These are phyloP conservation scores for Psidium friedrichsthalianum DNA, from an alignment of 345 rosid genomes.

Conservation along the genomic window DNA sequence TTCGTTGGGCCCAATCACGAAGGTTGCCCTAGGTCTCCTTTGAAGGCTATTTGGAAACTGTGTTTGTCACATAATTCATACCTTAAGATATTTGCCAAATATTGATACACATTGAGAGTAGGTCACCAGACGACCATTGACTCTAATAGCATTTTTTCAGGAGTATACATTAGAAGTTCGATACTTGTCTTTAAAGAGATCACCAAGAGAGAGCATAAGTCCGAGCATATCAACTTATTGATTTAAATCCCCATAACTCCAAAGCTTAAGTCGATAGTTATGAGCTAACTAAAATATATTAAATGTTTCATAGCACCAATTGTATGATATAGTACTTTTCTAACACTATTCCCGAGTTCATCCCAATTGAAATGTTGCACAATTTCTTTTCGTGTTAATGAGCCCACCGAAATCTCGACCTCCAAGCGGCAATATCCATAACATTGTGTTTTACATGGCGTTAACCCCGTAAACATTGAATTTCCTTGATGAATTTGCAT, in stretches of 20 bases:
- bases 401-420: not conserved
- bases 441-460: not conserved
- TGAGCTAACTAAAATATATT: not conserved
- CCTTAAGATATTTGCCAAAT: not conserved
- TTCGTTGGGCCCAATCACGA: not conserved
- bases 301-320: not conserved
- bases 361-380: not conserved
- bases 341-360: not conserved
- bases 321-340: not conserved
- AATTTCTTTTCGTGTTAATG: not conserved
- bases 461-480: not conserved
- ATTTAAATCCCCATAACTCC: not conserved
- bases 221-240: not conserved
- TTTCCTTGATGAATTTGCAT: not conserved
- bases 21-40: not conserved
- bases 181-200: not conserved
- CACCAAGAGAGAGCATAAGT: not conserved
- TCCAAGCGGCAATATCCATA: not conserved
- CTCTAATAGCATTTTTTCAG: not conserved
- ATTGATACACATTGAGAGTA: not conserved
- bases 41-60: not conserved
- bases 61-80: not conserved
- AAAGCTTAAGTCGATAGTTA: not conserved
- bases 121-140: not conserved
- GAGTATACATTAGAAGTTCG: fast-evolving